Percentiles rank a stretch among this genome's conserved stretches.
These are phyloP conservation scores for Wallacemonas rigidus DNA, from an alignment of 208 protist species.

Conservation along the genomic window DNA sequence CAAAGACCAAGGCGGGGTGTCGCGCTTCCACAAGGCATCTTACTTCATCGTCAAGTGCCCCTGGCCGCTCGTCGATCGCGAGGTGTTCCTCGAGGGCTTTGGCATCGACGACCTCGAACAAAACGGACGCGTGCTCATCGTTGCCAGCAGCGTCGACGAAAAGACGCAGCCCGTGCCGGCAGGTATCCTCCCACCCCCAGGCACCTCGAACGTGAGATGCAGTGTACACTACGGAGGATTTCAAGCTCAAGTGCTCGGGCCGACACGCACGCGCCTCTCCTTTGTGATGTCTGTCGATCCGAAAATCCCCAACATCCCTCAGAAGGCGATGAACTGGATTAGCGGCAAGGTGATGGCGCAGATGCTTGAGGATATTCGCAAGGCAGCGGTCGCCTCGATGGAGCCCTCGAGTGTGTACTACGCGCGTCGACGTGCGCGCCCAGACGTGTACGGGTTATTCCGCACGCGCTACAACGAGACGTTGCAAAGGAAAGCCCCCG, in stretches of 20 bases:
- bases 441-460: constrained; percentile 54
- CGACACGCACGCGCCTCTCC: constrained; percentile 38
- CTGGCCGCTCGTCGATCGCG: constrained; percentile 57
- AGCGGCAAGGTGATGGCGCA: constrained; percentile 52
- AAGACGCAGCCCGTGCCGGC: constrained; percentile 18
- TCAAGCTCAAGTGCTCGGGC: constrained; percentile 39
- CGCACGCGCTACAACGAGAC: constrained; percentile 47
- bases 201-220: constrained; percentile 33
- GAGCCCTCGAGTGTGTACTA: constrained; percentile 46
- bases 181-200: constrained; percentile 28
- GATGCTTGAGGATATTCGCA: constrained; percentile 36
- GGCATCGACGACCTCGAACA: constrained; percentile 57
- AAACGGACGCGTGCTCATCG: constrained; percentile 48
- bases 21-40: constrained; percentile 45
- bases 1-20: constrained; percentile 42
- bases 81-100: constrained; percentile 54
- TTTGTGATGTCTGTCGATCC: constrained; percentile 60
- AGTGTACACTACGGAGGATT: constrained; percentile 55
- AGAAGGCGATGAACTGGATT: constrained; percentile 57
- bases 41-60: constrained; percentile 52
- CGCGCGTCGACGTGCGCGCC: constrained; percentile 36
- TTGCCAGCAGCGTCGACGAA: constrained; percentile 43
- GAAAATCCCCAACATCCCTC: constrained; percentile 54
- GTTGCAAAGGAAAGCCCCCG: constrained; percentile 24
- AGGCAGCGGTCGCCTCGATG: constrained; percentile 29